These are phyloP conservation scores for Cyberlindnera mrakii DNA, from an alignment of 805 yeast species.

Conservation along the genomic window DNA sequence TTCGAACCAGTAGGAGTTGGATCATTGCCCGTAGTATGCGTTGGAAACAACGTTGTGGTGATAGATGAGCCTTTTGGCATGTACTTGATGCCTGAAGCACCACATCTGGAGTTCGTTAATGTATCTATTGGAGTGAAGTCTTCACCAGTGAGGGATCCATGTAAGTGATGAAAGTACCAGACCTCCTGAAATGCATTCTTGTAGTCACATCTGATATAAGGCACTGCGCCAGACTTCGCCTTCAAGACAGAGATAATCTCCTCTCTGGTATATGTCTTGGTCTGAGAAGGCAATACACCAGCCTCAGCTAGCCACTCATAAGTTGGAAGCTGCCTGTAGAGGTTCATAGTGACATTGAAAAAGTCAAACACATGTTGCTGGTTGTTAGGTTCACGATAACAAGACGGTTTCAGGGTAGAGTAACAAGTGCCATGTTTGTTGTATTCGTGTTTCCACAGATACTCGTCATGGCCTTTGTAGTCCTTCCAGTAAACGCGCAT, in stretches of 20 bases:
- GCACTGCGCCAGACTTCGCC: constrained; percentile 47
- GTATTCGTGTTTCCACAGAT: constrained; percentile 85
- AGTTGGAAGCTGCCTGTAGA: constrained; percentile 59
- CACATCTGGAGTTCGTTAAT: constrained; percentile 55
- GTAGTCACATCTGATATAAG: constrained; percentile 55
- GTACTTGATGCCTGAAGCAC: constrained; percentile 59
- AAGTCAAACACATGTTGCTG: constrained; percentile 57
- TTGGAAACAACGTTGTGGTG: constrained; percentile 16
- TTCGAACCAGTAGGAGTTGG: constrained; percentile 25
- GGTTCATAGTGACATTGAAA: constrained; percentile 50
- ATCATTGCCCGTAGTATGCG: constrained; percentile 13
- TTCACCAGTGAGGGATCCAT: constrained; percentile 68
- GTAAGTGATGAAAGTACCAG: constrained; percentile 76
- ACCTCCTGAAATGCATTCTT: constrained; percentile 37
- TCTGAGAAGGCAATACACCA: constrained; percentile 64
- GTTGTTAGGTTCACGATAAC: constrained; percentile 41
- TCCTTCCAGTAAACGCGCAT: constrained; percentile 71
- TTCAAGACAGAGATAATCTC: constrained; percentile 49
- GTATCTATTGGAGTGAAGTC: constrained; percentile 60
- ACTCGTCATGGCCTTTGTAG: constrained; percentile 58
- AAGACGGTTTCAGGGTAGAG: constrained; percentile 66
- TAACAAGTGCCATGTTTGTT: constrained; percentile 94
- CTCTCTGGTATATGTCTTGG: constrained; percentile 48
- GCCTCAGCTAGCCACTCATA: constrained; percentile 57
- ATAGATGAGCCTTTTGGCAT: constrained; percentile 35